These are phyloP conservation scores for Albatrellus ellisii DNA, from an alignment of 768 basidiomycete species.

Conservation along the genomic window DNA sequence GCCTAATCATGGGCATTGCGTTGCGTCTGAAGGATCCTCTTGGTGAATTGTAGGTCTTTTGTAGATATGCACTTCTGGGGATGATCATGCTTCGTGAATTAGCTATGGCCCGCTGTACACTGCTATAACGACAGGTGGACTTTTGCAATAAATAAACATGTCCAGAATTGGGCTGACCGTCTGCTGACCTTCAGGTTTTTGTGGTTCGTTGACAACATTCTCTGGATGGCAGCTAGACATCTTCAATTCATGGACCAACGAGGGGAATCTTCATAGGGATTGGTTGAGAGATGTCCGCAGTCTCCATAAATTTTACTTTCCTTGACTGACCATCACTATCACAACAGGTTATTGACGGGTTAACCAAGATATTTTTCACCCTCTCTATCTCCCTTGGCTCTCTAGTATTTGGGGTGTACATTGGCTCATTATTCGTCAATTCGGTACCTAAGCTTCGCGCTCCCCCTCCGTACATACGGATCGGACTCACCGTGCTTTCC, in stretches of 20 bases:
- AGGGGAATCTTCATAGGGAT: conserved; percentile 35
- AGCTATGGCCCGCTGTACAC: conserved; percentile 87
- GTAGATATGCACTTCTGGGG: conserved; percentile 6
- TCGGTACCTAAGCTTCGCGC: conserved; percentile 28
- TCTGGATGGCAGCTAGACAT: conserved; percentile 89
- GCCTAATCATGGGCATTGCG: conserved; percentile 81
- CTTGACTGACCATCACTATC: conserved; percentile 7
- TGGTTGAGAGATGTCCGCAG: conserved; percentile 61
- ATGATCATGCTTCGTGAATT: conserved; percentile 1
- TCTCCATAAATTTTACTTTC: background rate
- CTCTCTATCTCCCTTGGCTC: conserved; percentile 66
- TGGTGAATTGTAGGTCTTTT: conserved; percentile 50
- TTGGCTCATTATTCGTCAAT: conserved; percentile 32
- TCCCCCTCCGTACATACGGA: conserved; percentile 32
- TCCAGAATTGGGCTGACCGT: conserved; percentile 1
- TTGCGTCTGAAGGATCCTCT: conserved; percentile 61
- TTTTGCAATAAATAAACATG: background rate
- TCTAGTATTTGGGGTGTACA: conserved; percentile 56
- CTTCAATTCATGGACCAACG: conserved; percentile 77
- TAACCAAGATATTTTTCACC: conserved; percentile 71
- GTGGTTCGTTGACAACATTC: conserved; percentile 94
- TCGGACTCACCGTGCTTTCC: conserved; percentile 38
- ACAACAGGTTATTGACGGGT: conserved; percentile 81
- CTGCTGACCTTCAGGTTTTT: conserved; percentile 55
- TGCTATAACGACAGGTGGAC: conserved; percentile 70